Evolutionary conservation across 2,329 filamentous ascomycete species (phyloP), one percentile per base, ranked within the genome.

Genomic region (Verticillium tricorpus): DNA sequence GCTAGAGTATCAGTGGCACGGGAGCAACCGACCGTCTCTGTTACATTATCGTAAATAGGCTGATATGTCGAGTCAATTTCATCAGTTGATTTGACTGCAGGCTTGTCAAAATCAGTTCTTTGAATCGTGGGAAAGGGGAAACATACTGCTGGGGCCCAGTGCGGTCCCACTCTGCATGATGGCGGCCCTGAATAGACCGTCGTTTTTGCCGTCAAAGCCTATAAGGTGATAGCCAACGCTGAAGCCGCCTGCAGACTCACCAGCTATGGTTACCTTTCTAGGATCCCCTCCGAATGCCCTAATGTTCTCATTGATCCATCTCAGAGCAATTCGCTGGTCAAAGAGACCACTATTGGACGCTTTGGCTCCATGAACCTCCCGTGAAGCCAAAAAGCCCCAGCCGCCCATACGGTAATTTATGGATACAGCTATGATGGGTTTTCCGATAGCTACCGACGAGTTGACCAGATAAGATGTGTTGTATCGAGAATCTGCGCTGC

Each of bases 281-380:
- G 85, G 82, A 68, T 89, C 85, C 1, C 87, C 87, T 1, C 87
- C 87, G 67, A 89, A 90, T 1, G 80, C 76, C 1, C 74, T 78
- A 56, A 89, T 87, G 62, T 88, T 87, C 61, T 84, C 81, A 17
- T 81, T 80, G 0, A 86, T 77, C 86, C 86, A 89, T 64, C 87
- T 65, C 17, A 89, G 72, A 0, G 80, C 85, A 0, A 85, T 71
- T 25, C 83, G 74, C 65, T 88, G 85, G 63, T 89, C 86, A 0
- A 82, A 60, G 17, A 62, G 61, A 1, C 62, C 62, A 35, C 5
- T 35, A 35, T 35, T 35, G 34, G 34, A 35, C 14, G 14, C 14
- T 11, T 35, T 35, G 34, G n/a, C 62, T 59, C 0, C 59, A 55
- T 64, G 31, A 9, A 79, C 72, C 59, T 39, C 25, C 6, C 7